Percentiles rank a stretch among this genome's conserved stretches.
phyloP scores from a whole-genome alignment of 176 grass and related monocot genomes.

The Saccharum officinarum region DNA sequence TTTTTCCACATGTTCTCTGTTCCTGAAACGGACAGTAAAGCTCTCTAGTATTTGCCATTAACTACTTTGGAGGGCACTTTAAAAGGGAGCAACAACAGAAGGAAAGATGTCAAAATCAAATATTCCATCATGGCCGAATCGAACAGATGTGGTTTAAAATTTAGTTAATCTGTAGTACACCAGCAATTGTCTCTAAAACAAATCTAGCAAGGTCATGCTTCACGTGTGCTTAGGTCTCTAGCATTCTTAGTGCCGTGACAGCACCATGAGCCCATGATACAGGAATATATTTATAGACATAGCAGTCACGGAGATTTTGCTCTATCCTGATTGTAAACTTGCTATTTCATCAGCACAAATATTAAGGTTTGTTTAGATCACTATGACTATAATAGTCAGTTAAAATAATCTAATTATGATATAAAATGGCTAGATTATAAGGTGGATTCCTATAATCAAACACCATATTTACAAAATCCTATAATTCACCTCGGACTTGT shows the following conservation, averaged over 20 bases:
- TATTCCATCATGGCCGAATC: conserved; percentile 30
- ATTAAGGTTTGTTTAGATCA: not conserved
- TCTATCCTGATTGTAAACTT: not conserved
- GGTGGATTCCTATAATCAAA: no score
- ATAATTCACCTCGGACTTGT: no score
- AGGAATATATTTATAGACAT: not conserved
- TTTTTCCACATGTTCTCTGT: conserved; percentile 14
- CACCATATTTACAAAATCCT: no score
- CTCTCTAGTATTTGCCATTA: conserved; percentile 33
- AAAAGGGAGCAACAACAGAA: conserved; percentile 18
- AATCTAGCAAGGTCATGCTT: conserved; percentile 31
- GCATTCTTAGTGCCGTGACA: not conserved
- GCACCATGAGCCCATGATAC: not conserved
- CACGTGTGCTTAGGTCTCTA: conserved; percentile 16
- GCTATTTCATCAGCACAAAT: conserved; percentile 20
- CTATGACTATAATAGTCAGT: no score
- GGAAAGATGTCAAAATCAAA: conserved; percentile 34
- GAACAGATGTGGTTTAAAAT: not conserved
- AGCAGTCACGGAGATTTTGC: not conserved
- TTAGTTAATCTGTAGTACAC: not conserved
- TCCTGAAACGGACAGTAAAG: conserved; percentile 44
- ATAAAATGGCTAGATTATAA: no score
- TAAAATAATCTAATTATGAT: no score
- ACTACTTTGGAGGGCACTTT: conserved; percentile 25
- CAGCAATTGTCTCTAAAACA: not conserved